A percentile compares a stretch with the other conserved stretches of the same genome.
These are phyloP conservation scores for Chalciporus pseudorubinellus DNA, from an alignment of 768 basidiomycete species.

Conservation along the genomic window DNA sequence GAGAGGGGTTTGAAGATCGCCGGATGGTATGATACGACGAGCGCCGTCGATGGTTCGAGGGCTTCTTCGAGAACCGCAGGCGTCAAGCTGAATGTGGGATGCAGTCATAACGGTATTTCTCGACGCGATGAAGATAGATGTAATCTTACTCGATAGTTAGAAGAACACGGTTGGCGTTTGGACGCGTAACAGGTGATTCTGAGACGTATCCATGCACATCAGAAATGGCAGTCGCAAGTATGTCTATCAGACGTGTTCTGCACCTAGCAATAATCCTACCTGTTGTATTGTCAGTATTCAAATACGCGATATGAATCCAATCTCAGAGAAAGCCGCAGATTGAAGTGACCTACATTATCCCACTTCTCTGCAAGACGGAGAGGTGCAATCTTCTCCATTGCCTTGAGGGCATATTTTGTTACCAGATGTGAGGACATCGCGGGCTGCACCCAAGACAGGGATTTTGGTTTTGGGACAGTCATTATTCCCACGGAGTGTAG, in stretches of 20 bases:
- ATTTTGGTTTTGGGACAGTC: too few species aligned
- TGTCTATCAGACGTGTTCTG: conserved; percentile 12
- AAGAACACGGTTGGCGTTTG: conserved; percentile 48
- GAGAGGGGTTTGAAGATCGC: conserved; percentile 75
- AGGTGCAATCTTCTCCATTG: conserved; percentile 86
- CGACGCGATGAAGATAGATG: not conserved
- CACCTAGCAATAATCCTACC: conserved; percentile 77
- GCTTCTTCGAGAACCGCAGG: conserved; percentile 70
- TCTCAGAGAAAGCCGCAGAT: not conserved
- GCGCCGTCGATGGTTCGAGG: conserved; percentile 53
- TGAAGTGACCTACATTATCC: conserved; percentile 81
- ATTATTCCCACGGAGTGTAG: too few species aligned
- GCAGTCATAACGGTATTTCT: conserved; percentile 20
- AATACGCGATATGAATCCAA: conserved; percentile 2
- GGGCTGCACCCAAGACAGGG: too few species aligned
- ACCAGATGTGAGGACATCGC: conserved; percentile 17
- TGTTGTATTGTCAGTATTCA: conserved; percentile 25
- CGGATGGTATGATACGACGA: conserved; percentile 84
- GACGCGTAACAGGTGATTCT: conserved; percentile 56
- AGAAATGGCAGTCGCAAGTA: conserved; percentile 1
- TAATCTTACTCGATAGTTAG: conserved; percentile 67
- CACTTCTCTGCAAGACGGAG: conserved; percentile 82
- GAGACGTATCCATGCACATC: not conserved
- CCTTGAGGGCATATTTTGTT: conserved; percentile 51
- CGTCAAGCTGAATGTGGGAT: conserved; percentile 54